Percentiles rank a stretch among this genome's conserved stretches.
phyloP scores from a whole-genome alignment of 2,329 filamentous ascomycete genomes.

The Chrysoporthe cubensis region DNA sequence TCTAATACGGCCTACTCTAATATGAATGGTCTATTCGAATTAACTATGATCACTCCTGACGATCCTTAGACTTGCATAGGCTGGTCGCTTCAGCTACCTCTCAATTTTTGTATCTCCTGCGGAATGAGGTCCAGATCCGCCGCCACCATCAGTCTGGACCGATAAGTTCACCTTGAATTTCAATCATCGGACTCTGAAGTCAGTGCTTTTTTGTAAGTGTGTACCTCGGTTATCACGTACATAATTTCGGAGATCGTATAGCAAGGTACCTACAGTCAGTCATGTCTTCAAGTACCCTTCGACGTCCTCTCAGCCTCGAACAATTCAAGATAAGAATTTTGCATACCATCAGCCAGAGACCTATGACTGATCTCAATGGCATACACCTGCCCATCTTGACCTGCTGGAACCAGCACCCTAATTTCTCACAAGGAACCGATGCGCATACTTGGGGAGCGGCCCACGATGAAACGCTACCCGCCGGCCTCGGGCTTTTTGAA shows the following conservation, averaged over 20 bases:
- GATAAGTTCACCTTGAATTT: too few species aligned
- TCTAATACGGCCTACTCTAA: too few species aligned
- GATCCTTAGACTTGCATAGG: too few species aligned
- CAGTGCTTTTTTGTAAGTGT: neutral
- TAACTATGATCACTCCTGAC: too few species aligned
- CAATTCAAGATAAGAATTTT: conserved; percentile 28
- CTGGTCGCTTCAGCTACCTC: too few species aligned
- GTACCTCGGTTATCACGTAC: neutral
- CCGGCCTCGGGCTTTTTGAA: conserved; percentile 17
- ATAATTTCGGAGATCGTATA: neutral
- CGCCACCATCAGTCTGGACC: too few species aligned
- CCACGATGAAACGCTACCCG: conserved; percentile 30
- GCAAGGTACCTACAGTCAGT: neutral
- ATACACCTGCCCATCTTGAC: conserved; percentile 1
- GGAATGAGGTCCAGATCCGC: too few species aligned
- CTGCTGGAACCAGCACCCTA: conserved; percentile 19
- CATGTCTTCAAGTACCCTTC: neutral
- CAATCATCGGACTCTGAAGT: neutral
- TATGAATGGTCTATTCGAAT: too few species aligned
- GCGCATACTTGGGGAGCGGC: conserved; percentile 25
- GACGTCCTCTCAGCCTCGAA: conserved; percentile 19
- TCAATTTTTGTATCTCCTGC: too few species aligned
- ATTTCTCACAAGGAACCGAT: conserved; percentile 26
- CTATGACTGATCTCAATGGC: conserved; percentile 29
- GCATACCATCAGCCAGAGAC: conserved; percentile 25